Conservation (phyloP, 306 rosid genomes). For the Chamaecrista fasciculata region DNA sequence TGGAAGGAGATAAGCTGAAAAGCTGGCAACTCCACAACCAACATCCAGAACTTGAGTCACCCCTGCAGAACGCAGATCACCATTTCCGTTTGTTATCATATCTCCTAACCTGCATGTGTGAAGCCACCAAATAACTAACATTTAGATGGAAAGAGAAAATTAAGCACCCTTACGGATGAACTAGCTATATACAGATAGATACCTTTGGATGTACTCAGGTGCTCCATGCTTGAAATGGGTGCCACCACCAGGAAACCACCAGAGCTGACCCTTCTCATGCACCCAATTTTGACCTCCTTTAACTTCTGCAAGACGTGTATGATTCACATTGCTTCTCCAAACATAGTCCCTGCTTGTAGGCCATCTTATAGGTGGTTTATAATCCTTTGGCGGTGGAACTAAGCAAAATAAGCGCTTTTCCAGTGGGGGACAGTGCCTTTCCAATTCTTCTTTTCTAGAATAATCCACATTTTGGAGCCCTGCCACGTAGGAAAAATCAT, state of each 20-base stretch:
- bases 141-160: not conserved
- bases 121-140: constrained; percentile 22
- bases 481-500: constrained; percentile 55
- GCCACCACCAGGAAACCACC: constrained; percentile 99
- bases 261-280: constrained; percentile 68
- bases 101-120: constrained; percentile 66
- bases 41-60: constrained; percentile 79
- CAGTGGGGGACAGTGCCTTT: constrained; percentile 87
- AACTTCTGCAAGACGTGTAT: constrained; percentile 80
- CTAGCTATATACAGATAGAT: not conserved
- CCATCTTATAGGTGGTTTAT: constrained; percentile 80
- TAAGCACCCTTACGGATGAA: not conserved
- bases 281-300: constrained; percentile 99
- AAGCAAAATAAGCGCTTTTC: constrained; percentile 79
- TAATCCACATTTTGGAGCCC: constrained; percentile 51
- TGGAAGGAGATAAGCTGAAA: constrained; percentile 88
- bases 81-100: constrained; percentile 72
- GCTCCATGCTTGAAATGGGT: constrained; percentile 97
- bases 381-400: constrained; percentile 78
- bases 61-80: constrained; percentile 75
- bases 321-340: constrained; percentile 94
- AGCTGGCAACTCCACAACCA: constrained; percentile 98
- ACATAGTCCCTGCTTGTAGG: constrained; percentile 89
- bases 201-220: constrained; percentile 85
- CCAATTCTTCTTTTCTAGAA: constrained; percentile 74